Evolutionary conservation across 768 basidiomycete genomes (phyloP), one percentile per base, ranked within the genome.

Genomic region (Astraeus odoratus): DNA sequence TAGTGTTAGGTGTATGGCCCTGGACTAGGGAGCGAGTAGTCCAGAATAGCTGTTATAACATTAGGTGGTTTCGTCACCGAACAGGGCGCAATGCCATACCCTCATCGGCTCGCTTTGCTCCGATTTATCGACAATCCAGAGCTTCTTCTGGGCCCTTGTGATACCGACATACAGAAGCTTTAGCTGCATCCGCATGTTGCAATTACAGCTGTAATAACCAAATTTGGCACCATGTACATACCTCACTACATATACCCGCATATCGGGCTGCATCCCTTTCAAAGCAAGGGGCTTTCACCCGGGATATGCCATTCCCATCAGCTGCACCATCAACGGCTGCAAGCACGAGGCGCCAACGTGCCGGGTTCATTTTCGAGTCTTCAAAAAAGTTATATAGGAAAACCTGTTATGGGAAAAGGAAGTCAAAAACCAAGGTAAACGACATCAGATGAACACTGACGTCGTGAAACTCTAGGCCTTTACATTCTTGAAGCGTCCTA

Each of bases 351-450:
- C 80, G 67, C 84, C 84, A 86, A 37, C 78, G 78, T 0, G 74
- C 59, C 1, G 57, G 45, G 31, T 72, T 72, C 2, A 75, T 60
- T 0, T 55, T 51, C 0, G 86, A 87, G 51, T 83, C 81, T 22
- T 76, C 71, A 52, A 88, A 88, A 60, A 86, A 86, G 50, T 88
- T 79, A 53, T 80, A 86, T 10, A 88, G 54, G 3, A 88, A 67
- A 4, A 88, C 83, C 83, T 45, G 0, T 34, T 34, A 18, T 33
- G 15, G 7, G 16, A 24, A 4, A 6, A 26, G 51, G n/a, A 51
- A 40, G 46, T 47, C 0, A 22, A 2, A 16, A 24, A n/a, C n/a
- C 2, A 7, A 4, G 4, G 2, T 10, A 19, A 12, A 40, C 16
- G n/a, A n/a, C n/a, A 24, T 8, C 6, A 8, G 5, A 6, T 15